These are phyloP conservation scores for Saccharomycopsis hybrid DNA, from an alignment of 1,139 yeast species.

Conservation along the genomic window DNA sequence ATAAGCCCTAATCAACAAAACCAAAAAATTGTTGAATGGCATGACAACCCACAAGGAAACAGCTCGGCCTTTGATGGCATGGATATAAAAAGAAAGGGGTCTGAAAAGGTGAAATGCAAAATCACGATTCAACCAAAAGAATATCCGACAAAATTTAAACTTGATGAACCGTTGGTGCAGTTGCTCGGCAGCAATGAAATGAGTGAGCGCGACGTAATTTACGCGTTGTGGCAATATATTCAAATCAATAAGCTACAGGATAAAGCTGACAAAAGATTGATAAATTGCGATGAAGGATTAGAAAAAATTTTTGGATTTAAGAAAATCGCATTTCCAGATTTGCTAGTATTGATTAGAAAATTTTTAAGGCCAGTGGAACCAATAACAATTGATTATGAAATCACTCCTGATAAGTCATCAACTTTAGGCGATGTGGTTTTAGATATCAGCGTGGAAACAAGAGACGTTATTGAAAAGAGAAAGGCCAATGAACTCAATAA, in stretches of 20 bases:
- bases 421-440: conserved; percentile 76
- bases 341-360: conserved; percentile 62
- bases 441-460: conserved; percentile 52
- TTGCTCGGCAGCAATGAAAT: conserved; percentile 72
- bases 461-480: conserved; percentile 37
- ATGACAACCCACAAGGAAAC: conserved; percentile 39
- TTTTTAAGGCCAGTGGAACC: conserved; percentile 73
- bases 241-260: conserved; percentile 64
- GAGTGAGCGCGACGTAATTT: conserved; percentile 82
- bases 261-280: conserved; percentile 44
- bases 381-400: conserved; percentile 63
- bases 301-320: conserved; percentile 48
- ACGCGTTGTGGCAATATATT: conserved; percentile 82
- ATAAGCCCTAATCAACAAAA: conserved; percentile 10
- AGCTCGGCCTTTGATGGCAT: conserved; percentile 75
- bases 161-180: conserved; percentile 58
- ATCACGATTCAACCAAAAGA: conserved; percentile 79
- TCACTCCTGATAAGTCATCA: conserved; percentile 67
- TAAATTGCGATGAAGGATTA: conserved; percentile 66
- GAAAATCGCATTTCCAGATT: conserved; percentile 61
- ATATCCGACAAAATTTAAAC: conserved; percentile 55
- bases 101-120: conserved; percentile 55
- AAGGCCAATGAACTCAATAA: conserved; percentile 39
- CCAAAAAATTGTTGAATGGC: conserved; percentile 55
- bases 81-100: conserved; percentile 78